Base-by-base conservation (phyloP, 345 rosid genomes). In the Bretschneidera sinensis region DNA sequence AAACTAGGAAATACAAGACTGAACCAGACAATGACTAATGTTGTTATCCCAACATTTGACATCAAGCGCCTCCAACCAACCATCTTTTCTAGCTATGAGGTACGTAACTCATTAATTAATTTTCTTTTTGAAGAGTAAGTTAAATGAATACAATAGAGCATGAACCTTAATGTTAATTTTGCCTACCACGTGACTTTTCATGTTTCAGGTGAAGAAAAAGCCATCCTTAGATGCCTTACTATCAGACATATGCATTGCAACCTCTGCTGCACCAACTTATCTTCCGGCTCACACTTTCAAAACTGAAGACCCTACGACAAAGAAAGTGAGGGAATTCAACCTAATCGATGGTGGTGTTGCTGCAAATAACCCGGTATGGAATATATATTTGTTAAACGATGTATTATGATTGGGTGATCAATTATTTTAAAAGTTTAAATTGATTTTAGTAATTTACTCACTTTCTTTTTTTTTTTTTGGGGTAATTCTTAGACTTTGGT, bases 261-360 rank as follows among this genome's bases (percentile, higher is more conserved):
- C 86, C 17, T 81, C 85, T 0, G 80, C 84, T 14, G 86, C 86
- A 0, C 89, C 86, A 31, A 83, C 86, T 39, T 81, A 76, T 56
- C 76, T 83, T 21, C 82, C 84, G 0, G 80, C 84, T 1, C 80
- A 81, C 54, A 10, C 22, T 11, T 83, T 83, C 28, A 60, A 70
- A 55, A 81, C 74, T 17, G 10, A 35, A 25, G 66, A 66, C 21
- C 33, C 65, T 3, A 28, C n/a, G 0, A n/a, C n/a, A n/a, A 77
- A 75, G 1, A 34, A 53, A 34, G 54, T 56, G 4, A 55, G 69
- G n/a, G 47, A 55, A 25, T 83, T 81, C 66, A 48, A 83, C 59
- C 82, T 83, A 14, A 69, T 83, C 10, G 86, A 81, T 16, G 81
- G 83, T 11, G 81, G 86, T 21, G 66, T 81, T 0, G 86, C 83